Conservation (phyloP, 306 rosid species). For the Lotus japonicus region DNA sequence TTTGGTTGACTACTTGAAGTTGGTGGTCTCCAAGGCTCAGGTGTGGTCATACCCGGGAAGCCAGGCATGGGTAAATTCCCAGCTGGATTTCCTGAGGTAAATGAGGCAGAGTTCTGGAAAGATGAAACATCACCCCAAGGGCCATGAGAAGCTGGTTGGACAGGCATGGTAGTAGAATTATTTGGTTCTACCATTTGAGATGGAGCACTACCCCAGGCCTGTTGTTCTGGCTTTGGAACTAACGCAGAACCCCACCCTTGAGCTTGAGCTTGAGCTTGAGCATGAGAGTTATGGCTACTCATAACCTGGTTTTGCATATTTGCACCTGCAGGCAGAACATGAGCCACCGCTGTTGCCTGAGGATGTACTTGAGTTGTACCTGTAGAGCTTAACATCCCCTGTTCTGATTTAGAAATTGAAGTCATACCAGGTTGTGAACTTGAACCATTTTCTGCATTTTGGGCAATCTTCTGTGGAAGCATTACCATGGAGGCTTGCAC, state of each 20-base stretch:
- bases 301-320: conserved; percentile 53
- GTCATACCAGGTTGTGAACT: conserved; percentile 32
- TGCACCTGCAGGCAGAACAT: conserved; percentile 39
- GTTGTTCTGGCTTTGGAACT: conserved; percentile 44
- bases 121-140: conserved; percentile 57
- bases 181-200: too few relatives aligned
- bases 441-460: conserved; percentile 33
- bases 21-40: conserved; percentile 73
- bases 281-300: conserved; percentile 33
- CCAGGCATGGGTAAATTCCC: conserved; percentile 40
- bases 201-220: conserved; percentile 43
- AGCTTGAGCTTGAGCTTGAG: conserved; percentile 41
- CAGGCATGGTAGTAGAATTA: conserved; percentile 44
- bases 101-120: conserved; percentile 40
- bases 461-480: conserved; percentile 28
- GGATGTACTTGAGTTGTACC: conserved; percentile 40
- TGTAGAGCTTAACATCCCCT: conserved; percentile 24
- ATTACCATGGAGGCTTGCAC: conserved; percentile 33
- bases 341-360: conserved; percentile 34
- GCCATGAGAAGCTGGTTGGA: conserved; percentile 50
- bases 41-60: conserved; percentile 36
- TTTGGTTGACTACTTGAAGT: conserved; percentile 50
- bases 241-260: conserved; percentile 40
- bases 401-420: conserved; percentile 26
- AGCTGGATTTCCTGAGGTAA: conserved; percentile 45